Conservation (phyloP, 352 stramenopile genomes). For the Phytopythium aichiense region DNA sequence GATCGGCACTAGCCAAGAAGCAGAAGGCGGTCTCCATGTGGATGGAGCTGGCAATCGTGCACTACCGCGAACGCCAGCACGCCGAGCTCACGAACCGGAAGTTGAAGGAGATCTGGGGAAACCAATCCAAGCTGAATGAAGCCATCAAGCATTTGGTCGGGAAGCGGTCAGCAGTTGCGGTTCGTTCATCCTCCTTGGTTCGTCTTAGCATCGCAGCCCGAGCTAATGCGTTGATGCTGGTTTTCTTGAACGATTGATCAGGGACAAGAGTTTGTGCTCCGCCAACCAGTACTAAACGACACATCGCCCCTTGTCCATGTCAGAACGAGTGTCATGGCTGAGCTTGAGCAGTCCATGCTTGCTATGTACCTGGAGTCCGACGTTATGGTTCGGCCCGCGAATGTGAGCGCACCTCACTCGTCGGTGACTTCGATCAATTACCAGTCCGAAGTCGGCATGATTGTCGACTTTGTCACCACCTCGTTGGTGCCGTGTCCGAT, state of each 20-base stretch:
- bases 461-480: constrained; percentile 23
- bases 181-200: neutral
- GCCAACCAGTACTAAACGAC: neutral
- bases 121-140: constrained; percentile 26
- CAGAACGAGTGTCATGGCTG: constrained; percentile 9
- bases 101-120: constrained; percentile 29
- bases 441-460: neutral
- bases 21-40: constrained; percentile 6
- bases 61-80: constrained; percentile 22
- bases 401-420: neutral
- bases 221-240: neutral
- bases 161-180: constrained; percentile 7
- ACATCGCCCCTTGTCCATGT: neutral
- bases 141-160: constrained; percentile 22
- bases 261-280: constrained; percentile 2
- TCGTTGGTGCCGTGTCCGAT: constrained; percentile 18
- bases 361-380: constrained; percentile 16
- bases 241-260: neutral
- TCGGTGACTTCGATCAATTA: neutral
- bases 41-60: constrained; percentile 15
- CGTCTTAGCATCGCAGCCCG: neutral
- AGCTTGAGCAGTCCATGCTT: constrained; percentile 16
- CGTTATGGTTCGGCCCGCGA: constrained; percentile 6
- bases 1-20: neutral
- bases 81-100: constrained; percentile 27